phyloP scores from a whole-genome alignment of 2,329 filamentous ascomycete species.

The Pseudopyrenochaeta lycopersici region DNA sequence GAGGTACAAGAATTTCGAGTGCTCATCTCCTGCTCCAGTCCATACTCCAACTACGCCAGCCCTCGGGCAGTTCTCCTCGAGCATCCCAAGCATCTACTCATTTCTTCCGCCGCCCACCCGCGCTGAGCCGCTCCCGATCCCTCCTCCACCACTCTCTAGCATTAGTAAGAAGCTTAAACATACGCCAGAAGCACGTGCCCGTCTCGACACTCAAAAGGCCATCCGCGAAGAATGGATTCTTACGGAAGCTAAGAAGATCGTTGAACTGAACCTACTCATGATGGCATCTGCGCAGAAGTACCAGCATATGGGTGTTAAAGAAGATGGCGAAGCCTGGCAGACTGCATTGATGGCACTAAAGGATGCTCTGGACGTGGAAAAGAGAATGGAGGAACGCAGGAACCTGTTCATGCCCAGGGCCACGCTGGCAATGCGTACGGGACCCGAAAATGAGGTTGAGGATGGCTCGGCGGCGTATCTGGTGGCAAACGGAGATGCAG shows the following conservation, averaged over 20 bases:
- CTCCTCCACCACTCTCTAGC: conserved; percentile 5
- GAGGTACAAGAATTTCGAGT: not conserved
- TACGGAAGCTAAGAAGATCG: conserved; percentile 13
- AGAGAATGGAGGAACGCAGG: conserved; percentile 21
- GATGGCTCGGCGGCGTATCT: conserved; percentile 9
- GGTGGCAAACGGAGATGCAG: not conserved
- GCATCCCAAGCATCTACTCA: not conserved
- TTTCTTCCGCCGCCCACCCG: not conserved
- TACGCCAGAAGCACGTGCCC: conserved; percentile 3
- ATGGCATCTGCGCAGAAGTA: conserved; percentile 5
- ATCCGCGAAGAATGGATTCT: conserved; percentile 27
- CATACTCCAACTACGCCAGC: not conserved
- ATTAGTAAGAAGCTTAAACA: not conserved
- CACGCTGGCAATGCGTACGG: conserved; percentile 20
- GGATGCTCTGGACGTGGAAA: conserved; percentile 19
- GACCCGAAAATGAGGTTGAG: not conserved
- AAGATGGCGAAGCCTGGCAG: conserved; percentile 12
- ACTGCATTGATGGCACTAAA: not conserved
- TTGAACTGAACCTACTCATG: not conserved
- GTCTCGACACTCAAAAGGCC: conserved; percentile 10
- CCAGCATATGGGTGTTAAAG: not conserved
- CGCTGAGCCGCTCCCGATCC: conserved; percentile 5
- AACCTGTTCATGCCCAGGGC: conserved; percentile 22
- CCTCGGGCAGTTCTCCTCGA: not conserved
- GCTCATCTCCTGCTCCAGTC: not conserved